These are phyloP conservation scores for Kalaharituber pfeilii DNA, from an alignment of 2,329 filamentous ascomycete species.

Conservation along the genomic window DNA sequence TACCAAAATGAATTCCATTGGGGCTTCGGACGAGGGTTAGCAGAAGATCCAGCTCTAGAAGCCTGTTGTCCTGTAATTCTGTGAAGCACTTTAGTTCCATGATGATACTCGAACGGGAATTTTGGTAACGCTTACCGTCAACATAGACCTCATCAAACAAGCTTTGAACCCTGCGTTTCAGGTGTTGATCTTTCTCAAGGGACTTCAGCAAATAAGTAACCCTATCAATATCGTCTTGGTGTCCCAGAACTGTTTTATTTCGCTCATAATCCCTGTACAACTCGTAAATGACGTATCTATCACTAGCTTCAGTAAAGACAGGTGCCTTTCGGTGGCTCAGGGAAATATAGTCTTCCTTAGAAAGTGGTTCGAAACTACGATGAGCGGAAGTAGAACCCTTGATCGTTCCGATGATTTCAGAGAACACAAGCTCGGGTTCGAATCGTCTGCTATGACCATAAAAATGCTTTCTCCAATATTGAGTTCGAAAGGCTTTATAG, in stretches of 20 bases:
- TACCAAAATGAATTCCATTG: conserved; percentile 22
- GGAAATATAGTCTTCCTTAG: not conserved
- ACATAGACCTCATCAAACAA: conserved; percentile 9
- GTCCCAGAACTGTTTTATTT: not conserved
- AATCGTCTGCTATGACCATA: conserved; percentile 16
- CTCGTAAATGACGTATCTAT: not conserved
- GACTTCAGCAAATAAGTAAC: not conserved
- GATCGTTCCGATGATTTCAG: conserved; percentile 25
- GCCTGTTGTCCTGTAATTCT: conserved; percentile 25
- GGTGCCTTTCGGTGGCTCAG: not conserved
- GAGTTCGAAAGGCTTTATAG: not conserved
- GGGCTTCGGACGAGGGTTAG: conserved; percentile 21
- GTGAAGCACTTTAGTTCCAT: no score
- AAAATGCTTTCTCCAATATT: conserved; percentile 11
- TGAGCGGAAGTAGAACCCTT: conserved; percentile 18
- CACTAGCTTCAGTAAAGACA: not conserved
- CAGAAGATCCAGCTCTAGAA: conserved; percentile 23
- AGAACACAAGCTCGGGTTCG: conserved; percentile 20
- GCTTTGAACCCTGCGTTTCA: conserved; percentile 1
- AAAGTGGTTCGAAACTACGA: not conserved
- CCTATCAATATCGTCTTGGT: not conserved
- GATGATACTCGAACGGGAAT: no score
- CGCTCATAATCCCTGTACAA: not conserved
- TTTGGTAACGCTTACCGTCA: conserved; percentile 6
- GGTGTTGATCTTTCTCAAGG: not conserved